phyloP scores from a whole-genome alignment of 768 basidiomycete species.

The Amanita muscaria region DNA sequence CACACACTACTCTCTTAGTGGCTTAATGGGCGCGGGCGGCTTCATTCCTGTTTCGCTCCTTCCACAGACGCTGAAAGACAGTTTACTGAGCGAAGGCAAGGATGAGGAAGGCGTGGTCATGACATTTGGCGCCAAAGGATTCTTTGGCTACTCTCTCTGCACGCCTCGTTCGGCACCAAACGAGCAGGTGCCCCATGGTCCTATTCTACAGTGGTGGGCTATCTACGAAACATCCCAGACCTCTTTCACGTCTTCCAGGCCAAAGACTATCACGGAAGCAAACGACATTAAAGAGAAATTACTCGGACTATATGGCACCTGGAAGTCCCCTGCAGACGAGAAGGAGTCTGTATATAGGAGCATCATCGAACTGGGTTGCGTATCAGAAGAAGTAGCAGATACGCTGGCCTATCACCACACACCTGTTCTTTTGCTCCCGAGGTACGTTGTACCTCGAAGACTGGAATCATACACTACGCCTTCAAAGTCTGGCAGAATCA shows the following conservation, averaged over 20 bases:
- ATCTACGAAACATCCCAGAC: slow-evolving; percentile 25
- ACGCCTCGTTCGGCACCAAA: slow-evolving; percentile 11
- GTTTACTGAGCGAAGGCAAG: slow-evolving; percentile 12
- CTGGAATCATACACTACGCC: slow-evolving; percentile 24
- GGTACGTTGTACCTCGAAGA: slow-evolving; percentile 26
- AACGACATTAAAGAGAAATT: slow-evolving; percentile 22
- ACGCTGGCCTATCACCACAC: slow-evolving; percentile 6
- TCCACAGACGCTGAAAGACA: slow-evolving; percentile 18
- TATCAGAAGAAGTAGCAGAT: slow-evolving; percentile 9
- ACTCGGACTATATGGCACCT: slow-evolving; percentile 21
- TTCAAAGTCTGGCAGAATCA: slow-evolving; percentile 21
- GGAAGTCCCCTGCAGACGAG: slow-evolving; percentile 22
- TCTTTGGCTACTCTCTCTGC: slow-evolving; percentile 28
- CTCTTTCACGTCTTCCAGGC: not conserved
- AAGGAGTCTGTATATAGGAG: slow-evolving; percentile 20
- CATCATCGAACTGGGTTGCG: slow-evolving; percentile 23
- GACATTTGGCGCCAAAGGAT: slow-evolving; percentile 30
- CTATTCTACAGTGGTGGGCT: slow-evolving; percentile 32
- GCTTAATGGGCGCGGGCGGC: slow-evolving; percentile 29
- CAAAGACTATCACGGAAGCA: slow-evolving; percentile 14
- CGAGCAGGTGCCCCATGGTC: not conserved
- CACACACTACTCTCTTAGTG: slow-evolving; percentile 14
- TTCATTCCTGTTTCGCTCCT: slow-evolving; percentile 26
- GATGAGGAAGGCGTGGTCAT: slow-evolving; percentile 24
- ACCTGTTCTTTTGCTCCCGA: slow-evolving; percentile 26